These are phyloP conservation scores for Aspergillus floridensis DNA, from an alignment of 2,329 filamentous ascomycete species.

Conservation along the genomic window DNA sequence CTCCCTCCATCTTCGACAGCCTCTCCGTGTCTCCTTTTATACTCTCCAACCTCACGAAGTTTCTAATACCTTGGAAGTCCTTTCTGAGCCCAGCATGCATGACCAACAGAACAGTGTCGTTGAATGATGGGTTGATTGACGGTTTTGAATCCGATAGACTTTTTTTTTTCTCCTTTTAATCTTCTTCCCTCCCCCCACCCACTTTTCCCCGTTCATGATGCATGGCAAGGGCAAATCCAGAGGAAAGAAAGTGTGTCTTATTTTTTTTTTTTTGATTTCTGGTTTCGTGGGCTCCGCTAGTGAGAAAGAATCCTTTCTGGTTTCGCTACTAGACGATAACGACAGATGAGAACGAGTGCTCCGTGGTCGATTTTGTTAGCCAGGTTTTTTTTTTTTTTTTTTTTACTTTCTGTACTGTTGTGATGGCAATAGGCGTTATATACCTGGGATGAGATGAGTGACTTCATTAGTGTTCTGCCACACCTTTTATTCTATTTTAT, in stretches of 20 bases:
- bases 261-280: too few species aligned
- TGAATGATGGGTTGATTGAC: background rate
- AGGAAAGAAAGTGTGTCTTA: too few species aligned
- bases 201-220: background rate
- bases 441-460: slow-evolving; percentile 16
- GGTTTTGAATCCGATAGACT: background rate
- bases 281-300: too few species aligned
- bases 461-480: background rate
- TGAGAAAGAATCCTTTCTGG: too few species aligned
- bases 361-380: background rate
- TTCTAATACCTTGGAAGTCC: background rate
- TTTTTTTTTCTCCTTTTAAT: background rate
- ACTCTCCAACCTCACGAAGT: background rate
- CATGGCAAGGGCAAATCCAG: too few species aligned
- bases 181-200: background rate
- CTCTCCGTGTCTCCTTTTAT: background rate
- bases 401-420: background rate
- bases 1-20: background rate
- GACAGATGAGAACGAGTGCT: background rate
- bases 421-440: slow-evolving; percentile 11
- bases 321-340: background rate
- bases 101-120: background rate
- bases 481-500: background rate
- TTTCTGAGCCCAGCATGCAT: background rate
- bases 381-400: slow-evolving; percentile 2